These are phyloP conservation scores for Fistulina hepatica DNA, from an alignment of 1,284 basidiomycete species.

Conservation along the genomic window DNA sequence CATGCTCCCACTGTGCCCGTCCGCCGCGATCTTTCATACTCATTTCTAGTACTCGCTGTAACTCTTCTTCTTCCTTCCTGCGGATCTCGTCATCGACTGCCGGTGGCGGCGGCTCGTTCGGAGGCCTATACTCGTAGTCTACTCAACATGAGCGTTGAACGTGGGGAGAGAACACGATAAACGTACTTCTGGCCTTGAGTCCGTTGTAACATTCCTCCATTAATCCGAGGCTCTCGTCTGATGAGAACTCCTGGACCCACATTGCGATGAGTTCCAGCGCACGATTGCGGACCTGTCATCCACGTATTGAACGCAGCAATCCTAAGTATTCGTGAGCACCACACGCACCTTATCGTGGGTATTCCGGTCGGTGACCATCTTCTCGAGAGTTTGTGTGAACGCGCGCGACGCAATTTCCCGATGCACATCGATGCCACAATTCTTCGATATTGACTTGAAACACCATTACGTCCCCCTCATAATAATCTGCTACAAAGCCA, in stretches of 20 bases:
- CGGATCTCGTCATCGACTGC: conserved; percentile 71
- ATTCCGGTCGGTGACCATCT: conserved; percentile 75
- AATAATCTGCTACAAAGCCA: too few relatives aligned
- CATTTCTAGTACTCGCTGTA: conserved; percentile 83
- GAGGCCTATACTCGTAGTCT: conserved; percentile 66
- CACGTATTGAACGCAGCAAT: too few relatives aligned
- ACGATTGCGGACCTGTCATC: conserved; percentile 74
- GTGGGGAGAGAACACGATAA: not conserved
- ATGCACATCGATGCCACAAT: conserved; percentile 74
- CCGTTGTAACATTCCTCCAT: conserved; percentile 86
- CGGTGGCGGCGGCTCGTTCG: conserved; percentile 54
- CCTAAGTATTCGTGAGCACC: too few relatives aligned
- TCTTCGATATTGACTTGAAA: too few relatives aligned
- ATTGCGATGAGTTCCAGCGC: conserved; percentile 65
- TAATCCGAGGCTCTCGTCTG: conserved; percentile 72
- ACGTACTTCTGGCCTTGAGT: conserved; percentile 74
- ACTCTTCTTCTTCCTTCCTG: conserved; percentile 83
- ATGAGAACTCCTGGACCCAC: conserved; percentile 83
- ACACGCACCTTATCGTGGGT: not conserved
- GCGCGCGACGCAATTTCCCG: conserved; percentile 83
- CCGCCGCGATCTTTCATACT: conserved; percentile 84
- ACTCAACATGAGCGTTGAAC: not conserved
- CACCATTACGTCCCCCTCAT: too few relatives aligned
- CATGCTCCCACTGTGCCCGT: conserved; percentile 47
- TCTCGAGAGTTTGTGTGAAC: conserved; percentile 84